Conservation (phyloP, 202 grass and related monocot genomes). For the Panicum hallii region DNA sequence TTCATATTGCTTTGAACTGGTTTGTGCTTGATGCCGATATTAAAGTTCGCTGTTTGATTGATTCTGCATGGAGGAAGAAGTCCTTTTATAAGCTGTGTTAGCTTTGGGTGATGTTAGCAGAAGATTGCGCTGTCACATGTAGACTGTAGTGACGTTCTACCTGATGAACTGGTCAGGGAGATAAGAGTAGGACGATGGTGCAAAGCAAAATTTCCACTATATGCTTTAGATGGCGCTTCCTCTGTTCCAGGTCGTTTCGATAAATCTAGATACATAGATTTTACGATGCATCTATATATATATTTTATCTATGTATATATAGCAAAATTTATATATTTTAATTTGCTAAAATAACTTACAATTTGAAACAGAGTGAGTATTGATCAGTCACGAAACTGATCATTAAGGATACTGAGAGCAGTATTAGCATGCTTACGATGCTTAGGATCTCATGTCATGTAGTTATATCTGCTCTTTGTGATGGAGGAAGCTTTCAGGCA, state of each 20-base stretch:
- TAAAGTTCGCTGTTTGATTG: not conserved
- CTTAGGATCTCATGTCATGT: not conserved
- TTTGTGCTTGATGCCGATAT: not conserved
- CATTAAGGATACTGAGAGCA: not conserved
- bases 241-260: too few relatives aligned
- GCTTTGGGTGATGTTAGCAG: not conserved
- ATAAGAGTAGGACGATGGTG: not conserved
- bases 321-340: too few relatives aligned
- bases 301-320: too few relatives aligned
- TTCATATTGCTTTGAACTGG: not conserved
- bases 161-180: not conserved
- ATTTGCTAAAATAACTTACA: too few relatives aligned
- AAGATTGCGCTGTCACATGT: not conserved
- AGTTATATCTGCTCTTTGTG: not conserved
- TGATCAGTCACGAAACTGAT: not conserved
- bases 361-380: too few relatives aligned
- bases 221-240: too few relatives aligned
- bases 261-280: too few relatives aligned
- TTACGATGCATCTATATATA: too few relatives aligned
- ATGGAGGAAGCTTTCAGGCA: not conserved
- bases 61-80: not conserved
- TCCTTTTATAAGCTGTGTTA: not conserved
- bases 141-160: not conserved
- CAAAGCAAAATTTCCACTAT: too few relatives aligned
- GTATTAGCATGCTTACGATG: not conserved